Percentiles rank a stretch among this genome's conserved stretches.
These are phyloP conservation scores for Curvularia lunata DNA, from an alignment of 2,329 filamentous ascomycete genomes.

Conservation along the genomic window DNA sequence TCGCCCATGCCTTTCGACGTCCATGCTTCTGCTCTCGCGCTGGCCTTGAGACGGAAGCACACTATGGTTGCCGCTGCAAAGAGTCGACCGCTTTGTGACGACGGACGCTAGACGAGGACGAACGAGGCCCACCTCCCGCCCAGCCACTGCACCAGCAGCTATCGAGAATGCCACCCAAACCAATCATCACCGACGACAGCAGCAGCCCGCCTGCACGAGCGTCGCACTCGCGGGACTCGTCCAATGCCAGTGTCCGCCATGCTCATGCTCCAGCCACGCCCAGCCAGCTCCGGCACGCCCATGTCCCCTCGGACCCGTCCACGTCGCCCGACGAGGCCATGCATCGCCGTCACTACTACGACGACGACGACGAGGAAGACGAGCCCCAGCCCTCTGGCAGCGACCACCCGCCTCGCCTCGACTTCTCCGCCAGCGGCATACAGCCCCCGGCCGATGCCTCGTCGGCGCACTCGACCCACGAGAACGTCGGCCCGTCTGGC, in stretches of 20 bases:
- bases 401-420: conserved; percentile 24
- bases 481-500: conserved; percentile 24
- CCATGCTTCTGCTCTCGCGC: conserved; percentile 12
- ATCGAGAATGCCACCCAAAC: conserved; percentile 35
- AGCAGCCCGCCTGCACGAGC: conserved; percentile 25
- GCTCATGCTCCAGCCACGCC: conserved; percentile 47
- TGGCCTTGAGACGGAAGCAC: conserved; percentile 14
- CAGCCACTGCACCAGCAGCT: neutral
- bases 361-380: conserved; percentile 29
- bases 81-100: neutral
- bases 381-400: conserved; percentile 27
- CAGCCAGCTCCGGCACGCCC: conserved; percentile 51
- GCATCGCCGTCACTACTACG: conserved; percentile 33
- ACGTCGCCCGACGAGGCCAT: conserved; percentile 52
- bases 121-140: neutral
- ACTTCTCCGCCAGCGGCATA: conserved; percentile 42
- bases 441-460: conserved; percentile 41
- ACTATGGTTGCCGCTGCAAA: conserved; percentile 23
- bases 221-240: conserved; percentile 43
- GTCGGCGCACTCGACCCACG: conserved; percentile 37
- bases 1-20: conserved; percentile 5
- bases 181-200: conserved; percentile 25
- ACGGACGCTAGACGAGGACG: conserved; percentile 1
- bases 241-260: conserved; percentile 37
- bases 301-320: conserved; percentile 51